Base-by-base conservation (phyloP, 768 basidiomycete genomes). In the Lactifluus hygrophoroides region DNA sequence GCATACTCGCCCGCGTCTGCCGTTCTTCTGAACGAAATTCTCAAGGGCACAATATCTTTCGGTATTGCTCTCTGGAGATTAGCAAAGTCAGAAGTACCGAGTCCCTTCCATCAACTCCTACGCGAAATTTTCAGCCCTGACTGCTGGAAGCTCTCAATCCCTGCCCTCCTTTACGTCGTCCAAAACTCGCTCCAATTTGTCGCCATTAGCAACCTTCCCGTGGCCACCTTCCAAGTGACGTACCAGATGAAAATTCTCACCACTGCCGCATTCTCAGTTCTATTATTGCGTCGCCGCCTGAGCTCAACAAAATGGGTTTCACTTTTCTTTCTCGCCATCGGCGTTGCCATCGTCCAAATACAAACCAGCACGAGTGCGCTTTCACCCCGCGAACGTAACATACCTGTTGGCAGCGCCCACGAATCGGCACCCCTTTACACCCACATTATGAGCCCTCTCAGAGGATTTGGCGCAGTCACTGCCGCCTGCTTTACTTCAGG, bases 211-310 rank as follows among this genome's bases (percentile, higher is more conserved):
- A 98, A 99, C 72, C 82, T 99, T 57, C 91, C 92, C 38, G 94
- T 93, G 53, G 95, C 96, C 14, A 92, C 95, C 3, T 99, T 97
- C 75, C 95, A 98, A 70, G 93, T 97, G 62, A 90, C 90, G 9
- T 95, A 97, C 70, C 94, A 97, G 73, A 94, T 97, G 94, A 97
- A 97, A 73, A 97, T 97, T 69, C 80, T 97, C 56, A 97, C 94
- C 49, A 97, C 94, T 16, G 94, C 93, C 21, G 91, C 88, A 51
- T 94, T 94, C 71, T 91, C 90, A 44, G 92, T 95, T 54, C 72
- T 82, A 2, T 78, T 97, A 60, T 81, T 95, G 16, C 84, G 92
- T 42, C 89, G 79, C 68, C 81, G 79, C 66, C 76, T 98, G 40
- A 78, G 78, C 30, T 72, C 79, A 0, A 77, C 78, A 2, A 94